Evolutionary conservation across 345 rosid genomes (phyloP), one percentile per base, ranked within the genome.

Genomic region (Hirschfeldia incana): DNA sequence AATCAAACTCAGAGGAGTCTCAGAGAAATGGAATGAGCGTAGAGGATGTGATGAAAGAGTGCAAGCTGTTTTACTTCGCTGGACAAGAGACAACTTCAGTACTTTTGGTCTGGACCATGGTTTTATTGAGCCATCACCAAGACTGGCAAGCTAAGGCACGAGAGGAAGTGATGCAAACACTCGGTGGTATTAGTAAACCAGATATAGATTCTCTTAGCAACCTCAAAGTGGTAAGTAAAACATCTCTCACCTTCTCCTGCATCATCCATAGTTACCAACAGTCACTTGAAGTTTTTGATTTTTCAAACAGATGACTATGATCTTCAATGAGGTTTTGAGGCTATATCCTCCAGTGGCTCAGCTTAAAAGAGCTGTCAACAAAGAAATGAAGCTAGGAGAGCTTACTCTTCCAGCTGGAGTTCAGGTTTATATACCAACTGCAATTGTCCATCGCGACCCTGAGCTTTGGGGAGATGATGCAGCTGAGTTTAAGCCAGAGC

Each of bases 381-480:
- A 77, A n/a, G 88, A 88, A 7, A 79, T 87, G 26, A 88, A 86
- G 78, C 83, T 91, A 1, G 89, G 93, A 49, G 81, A 86, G 46
- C 73, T 84, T 60, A 80, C 67, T 16, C 78, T 89, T 69, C 95
- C 91, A 4, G 53, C 82, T 6, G 92, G 96, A 69, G 85, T 85
- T 21, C 71, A 80, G 9, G 5, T 89, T 0, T 16, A 79, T 71
- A 44, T 89, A 65, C 88, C 90, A 3, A 69, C 79, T n/a, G 11
- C 80, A 29, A 75, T 89, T 68, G 74, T 91, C 34, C 92, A 91
- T 42, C 90, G 80, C 4, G 90, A 89, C 79, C 81, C 78, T 8
- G 82, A 75, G 11, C 74, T 87, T 11, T 91, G 90, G 93, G 96
- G 93, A 0, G 84, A 83, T 4, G 91, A 89, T 74, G 93, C 89